Percentiles rank a stretch among this genome's conserved stretches.
These are phyloP conservation scores for Ilyonectria mors-panacis DNA, from an alignment of 2,329 filamentous ascomycete genomes.

Conservation along the genomic window DNA sequence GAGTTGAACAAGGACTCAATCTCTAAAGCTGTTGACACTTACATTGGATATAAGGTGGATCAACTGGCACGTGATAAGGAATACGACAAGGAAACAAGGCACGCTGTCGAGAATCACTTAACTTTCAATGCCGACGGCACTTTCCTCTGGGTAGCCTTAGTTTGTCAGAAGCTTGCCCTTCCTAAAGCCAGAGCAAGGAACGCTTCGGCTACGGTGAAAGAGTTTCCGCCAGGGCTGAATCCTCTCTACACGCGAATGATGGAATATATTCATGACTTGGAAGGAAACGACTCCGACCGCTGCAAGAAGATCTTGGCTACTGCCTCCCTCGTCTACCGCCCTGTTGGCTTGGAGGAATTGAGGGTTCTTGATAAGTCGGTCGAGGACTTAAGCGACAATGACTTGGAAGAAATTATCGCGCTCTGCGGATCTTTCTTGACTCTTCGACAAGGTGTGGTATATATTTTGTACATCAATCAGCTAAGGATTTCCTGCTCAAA, in stretches of 20 bases:
- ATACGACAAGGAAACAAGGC: slow-evolving; percentile 9
- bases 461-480: slow-evolving; percentile 60
- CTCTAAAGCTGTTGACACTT: not conserved
- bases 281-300: slow-evolving; percentile 42
- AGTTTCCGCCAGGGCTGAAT: slow-evolving; percentile 54
- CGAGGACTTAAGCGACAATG: slow-evolving; percentile 29
- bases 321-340: slow-evolving; percentile 51
- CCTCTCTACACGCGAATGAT: slow-evolving; percentile 58
- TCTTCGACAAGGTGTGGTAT: slow-evolving; percentile 49
- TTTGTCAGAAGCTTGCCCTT: slow-evolving; percentile 34
- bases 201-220: slow-evolving; percentile 33
- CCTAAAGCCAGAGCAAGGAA: slow-evolving; percentile 12
- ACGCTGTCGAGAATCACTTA: slow-evolving; percentile 37
- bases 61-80: not conserved
- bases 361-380: slow-evolving; percentile 36
- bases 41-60: not conserved
- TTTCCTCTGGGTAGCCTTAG: slow-evolving; percentile 45
- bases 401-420: slow-evolving; percentile 48
- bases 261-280: slow-evolving; percentile 46
- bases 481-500: slow-evolving; percentile 58
- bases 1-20: not conserved
- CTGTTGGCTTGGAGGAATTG: slow-evolving; percentile 55
- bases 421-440: slow-evolving; percentile 59
- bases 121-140: slow-evolving; percentile 54
- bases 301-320: slow-evolving; percentile 54